These are phyloP conservation scores for Phytophthora kernoviae DNA, from an alignment of 352 stramenopile species.

Conservation along the genomic window DNA sequence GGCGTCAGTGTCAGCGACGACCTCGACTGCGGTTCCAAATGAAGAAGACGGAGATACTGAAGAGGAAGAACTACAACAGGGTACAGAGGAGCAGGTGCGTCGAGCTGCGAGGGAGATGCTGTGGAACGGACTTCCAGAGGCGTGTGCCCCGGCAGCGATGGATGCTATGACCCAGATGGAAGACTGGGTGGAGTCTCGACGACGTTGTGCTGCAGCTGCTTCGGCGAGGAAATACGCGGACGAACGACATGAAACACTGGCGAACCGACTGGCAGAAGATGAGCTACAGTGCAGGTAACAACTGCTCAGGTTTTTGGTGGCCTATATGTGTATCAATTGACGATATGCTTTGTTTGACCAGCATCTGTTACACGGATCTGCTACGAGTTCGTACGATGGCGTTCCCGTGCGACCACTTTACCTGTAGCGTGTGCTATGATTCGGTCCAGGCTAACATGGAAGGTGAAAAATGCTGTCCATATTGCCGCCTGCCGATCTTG, in stretches of 20 bases:
- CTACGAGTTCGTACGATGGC: conserved; percentile 56
- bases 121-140: conserved; percentile 43
- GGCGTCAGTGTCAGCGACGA: neutral
- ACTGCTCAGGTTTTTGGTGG: too few species aligned
- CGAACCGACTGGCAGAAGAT: conserved; percentile 60
- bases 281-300: conserved; percentile 64
- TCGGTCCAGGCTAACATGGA: conserved; percentile 50
- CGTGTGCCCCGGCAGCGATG: conserved; percentile 32
- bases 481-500: conserved; percentile 52
- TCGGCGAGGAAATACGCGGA: conserved; percentile 54
- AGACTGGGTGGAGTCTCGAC: conserved; percentile 54
- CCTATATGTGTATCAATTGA: neutral
- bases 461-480: conserved; percentile 70
- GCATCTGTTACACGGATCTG: conserved; percentile 73
- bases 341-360: conserved; percentile 7
- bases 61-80: conserved; percentile 15
- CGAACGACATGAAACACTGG: conserved; percentile 53
- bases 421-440: conserved; percentile 59
- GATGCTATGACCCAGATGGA: conserved; percentile 48
- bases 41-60: conserved; percentile 7
- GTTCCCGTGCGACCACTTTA: conserved; percentile 73
- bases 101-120: conserved; percentile 40
- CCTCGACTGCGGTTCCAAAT: neutral
- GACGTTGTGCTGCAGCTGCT: conserved; percentile 29
- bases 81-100: conserved; percentile 27